Evolutionary conservation across 495 filamentous ascomycete species (phyloP), one percentile per base, ranked within the genome.

Genomic region (Sabuloglossum arenarium): DNA sequence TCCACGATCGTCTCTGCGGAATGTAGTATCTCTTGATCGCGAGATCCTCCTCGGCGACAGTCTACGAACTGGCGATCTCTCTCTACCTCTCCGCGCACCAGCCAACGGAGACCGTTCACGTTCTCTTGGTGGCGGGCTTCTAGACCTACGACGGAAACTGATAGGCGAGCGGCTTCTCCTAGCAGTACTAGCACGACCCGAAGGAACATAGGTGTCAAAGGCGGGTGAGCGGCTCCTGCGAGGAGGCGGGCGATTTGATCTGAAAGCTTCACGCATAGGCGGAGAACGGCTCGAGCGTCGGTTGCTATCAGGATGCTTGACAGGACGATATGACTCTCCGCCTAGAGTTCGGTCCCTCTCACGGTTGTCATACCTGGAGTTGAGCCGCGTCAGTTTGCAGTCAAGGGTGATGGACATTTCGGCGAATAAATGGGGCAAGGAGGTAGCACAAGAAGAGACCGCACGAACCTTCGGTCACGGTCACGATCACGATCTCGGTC

Each of bases 121-220:
- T 60, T 60, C n/a, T 8, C 47, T n/a, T 29, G 11, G 52, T 46
- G 58, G 61, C 6, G 68, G 68, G 51, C 63, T 68, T 19, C 68
- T 59, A 31, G 68, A 70, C 51, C 67, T 55, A 10, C 61, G 63
- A 37, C 67, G 68, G 54, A 52, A 68, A 16, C 51, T 30, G 19
- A 51, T 57, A 42, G 67, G 64, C 6, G 67, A 68, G 49, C 67
- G 66, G 50, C 61, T 64, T 25, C 66, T 59, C 21, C 61, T 60
- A 42, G 62, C 63, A 23, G 62, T 56, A 21, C 59, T 16, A 9
- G 65, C 58, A 39, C 60, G 59, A 12, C 19, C 29, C 23, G 50
- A 29, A 23, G 66, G 68, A 23, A 64, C 63, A 56, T 73, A 73
- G 6, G 67, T 64, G 58, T 72, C 70, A 29, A 58, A 62, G 9